Percentiles rank a stretch among this genome's conserved stretches.
These are phyloP conservation scores for Eimeria praecox DNA, from an alignment of 169 alveolate species.

Conservation along the genomic window DNA sequence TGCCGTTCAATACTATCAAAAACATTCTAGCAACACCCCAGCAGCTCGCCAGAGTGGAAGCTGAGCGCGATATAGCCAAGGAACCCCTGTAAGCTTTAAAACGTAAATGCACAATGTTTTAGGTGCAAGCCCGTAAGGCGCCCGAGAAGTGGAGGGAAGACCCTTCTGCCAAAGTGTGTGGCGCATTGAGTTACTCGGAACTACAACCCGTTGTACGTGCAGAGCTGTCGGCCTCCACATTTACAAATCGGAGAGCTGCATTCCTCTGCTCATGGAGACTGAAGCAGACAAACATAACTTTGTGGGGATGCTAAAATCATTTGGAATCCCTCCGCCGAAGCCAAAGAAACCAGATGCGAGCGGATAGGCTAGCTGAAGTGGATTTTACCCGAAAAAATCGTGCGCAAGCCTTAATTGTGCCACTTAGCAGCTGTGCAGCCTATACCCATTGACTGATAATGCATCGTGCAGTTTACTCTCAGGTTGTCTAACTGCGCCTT, in stretches of 20 bases:
- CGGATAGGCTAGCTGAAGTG: constrained; percentile 46
- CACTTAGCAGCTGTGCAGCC: not conserved
- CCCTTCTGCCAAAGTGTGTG: not conserved
- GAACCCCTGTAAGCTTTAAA: constrained; percentile 49
- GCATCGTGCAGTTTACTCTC: not conserved
- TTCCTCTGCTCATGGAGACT: constrained; percentile 38
- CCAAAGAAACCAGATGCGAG: constrained; percentile 31
- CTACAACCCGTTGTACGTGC: constrained; percentile 4
- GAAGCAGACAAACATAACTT: constrained; percentile 53
- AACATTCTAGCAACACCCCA: constrained; percentile 61
- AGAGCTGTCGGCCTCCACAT: constrained; percentile 63
- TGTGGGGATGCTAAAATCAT: constrained; percentile 45
- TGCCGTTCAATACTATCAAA: constrained; percentile 48
- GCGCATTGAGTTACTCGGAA: not conserved
- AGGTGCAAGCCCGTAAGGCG: not conserved
- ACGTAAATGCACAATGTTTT: not conserved
- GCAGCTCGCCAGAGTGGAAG: constrained; percentile 58
- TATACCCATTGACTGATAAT: not conserved
- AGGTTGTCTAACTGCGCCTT: not conserved
- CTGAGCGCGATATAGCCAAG: constrained; percentile 29
- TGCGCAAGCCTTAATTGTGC: not conserved
- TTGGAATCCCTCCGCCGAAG: constrained; percentile 64
- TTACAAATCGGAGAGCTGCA: constrained; percentile 62
- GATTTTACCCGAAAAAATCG: not conserved
- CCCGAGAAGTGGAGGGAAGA: not conserved